Percentiles rank a stretch among this genome's conserved stretches.
Evolutionary conservation across 371 early-diverging fungal genomes (phyloP).

Genomic region (Gilbertella persicaria): DNA sequence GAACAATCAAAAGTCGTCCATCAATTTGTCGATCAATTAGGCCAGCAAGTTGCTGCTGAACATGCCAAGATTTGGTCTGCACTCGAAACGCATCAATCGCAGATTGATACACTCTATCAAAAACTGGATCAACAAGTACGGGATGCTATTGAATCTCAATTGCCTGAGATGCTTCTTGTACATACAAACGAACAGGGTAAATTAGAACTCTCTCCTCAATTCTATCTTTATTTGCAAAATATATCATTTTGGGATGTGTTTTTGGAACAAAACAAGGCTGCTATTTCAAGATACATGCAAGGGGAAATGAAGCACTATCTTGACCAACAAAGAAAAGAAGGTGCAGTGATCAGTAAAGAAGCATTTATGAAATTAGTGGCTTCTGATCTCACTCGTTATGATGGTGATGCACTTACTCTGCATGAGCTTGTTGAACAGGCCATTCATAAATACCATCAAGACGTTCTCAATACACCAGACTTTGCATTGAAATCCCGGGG

Average conservation of each 20-base stretch:
- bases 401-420: constrained; percentile 1
- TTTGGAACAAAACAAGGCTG: constrained; percentile 6
- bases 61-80: not conserved
- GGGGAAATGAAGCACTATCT: constrained; percentile 6
- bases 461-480: constrained; percentile 63
- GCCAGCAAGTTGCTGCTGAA: not conserved
- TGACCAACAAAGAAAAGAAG: constrained; percentile 8
- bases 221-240: constrained; percentile 8
- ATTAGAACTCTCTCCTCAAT: constrained; percentile 1
- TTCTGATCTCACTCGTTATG: constrained; percentile 1
- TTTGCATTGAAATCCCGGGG: constrained; percentile 72
- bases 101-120: not conserved
- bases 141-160: not conserved
- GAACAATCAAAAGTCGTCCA: not conserved
- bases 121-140: not conserved
- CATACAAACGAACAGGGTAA: constrained; percentile 8
- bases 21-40: not conserved
- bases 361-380: constrained; percentile 12
- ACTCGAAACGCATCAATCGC: not conserved
- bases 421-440: constrained; percentile 38
- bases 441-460: constrained; percentile 48
- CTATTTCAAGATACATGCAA: constrained; percentile 6
- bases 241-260: constrained; percentile 5
- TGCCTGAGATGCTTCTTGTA: constrained; percentile 9
- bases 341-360: constrained; percentile 14